Percentiles rank a stretch among this genome's conserved stretches.
These are phyloP conservation scores for Trypanosoma cruzi DNA, from an alignment of 208 protist genomes.

Conservation along the genomic window DNA sequence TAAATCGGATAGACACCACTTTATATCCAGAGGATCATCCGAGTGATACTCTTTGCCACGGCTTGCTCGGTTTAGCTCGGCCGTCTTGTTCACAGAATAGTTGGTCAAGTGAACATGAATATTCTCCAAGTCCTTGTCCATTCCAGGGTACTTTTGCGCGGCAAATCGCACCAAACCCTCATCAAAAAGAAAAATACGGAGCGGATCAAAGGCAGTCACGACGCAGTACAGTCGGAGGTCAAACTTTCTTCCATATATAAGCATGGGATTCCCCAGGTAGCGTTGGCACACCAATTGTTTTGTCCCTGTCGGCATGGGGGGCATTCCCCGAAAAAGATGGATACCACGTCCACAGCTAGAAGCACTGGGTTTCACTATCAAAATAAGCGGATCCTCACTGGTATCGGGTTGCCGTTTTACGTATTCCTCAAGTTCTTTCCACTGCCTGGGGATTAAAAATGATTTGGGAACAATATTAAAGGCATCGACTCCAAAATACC, in stretches of 20 bases:
- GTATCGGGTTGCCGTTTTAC: conserved; percentile 61
- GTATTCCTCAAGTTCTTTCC: conserved; percentile 59
- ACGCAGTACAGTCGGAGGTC: conserved; percentile 95
- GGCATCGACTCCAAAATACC: conserved; percentile 60
- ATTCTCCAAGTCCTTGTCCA: conserved; percentile 78
- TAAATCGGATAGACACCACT: conserved; percentile 89
- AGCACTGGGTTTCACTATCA: conserved; percentile 90
- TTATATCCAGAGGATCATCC: conserved; percentile 87
- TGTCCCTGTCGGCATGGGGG: conserved; percentile 59
- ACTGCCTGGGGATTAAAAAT: conserved; percentile 85
- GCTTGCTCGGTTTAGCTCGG: conserved; percentile 64
- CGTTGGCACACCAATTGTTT: conserved; percentile 90
- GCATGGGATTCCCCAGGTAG: conserved; percentile 93
- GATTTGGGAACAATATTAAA: conserved; percentile 86
- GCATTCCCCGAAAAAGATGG: conserved; percentile 63
- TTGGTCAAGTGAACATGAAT: conserved; percentile 97
- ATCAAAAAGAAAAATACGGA: conserved; percentile 92
- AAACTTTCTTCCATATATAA: conserved; percentile 95
- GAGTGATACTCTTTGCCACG: conserved; percentile 64
- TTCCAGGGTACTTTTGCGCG: conserved; percentile 91
- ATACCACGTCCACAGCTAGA: conserved; percentile 92
- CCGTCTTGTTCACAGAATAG: conserved; percentile 97
- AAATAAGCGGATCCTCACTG: conserved; percentile 66
- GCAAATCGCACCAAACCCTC: conserved; percentile 96
- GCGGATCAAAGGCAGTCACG: conserved; percentile 89